A percentile compares a stretch with the other conserved stretches of the same genome.
phyloP scores from a whole-genome alignment of 768 basidiomycete species.

The Suillus subalutaceus region DNA sequence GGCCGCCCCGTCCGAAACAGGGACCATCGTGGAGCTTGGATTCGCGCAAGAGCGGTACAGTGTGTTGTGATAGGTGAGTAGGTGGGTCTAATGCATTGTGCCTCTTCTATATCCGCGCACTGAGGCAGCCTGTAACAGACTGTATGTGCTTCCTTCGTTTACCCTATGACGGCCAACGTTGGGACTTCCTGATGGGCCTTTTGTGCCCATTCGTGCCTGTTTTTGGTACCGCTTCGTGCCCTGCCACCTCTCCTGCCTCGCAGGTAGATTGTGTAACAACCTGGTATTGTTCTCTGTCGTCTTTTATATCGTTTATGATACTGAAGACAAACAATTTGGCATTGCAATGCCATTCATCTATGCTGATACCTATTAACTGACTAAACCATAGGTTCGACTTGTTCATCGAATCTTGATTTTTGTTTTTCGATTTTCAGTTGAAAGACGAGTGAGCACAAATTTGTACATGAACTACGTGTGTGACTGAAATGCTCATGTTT shows the following conservation, averaged over 20 bases:
- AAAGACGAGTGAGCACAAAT: too few relatives aligned
- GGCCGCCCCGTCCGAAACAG: neutral
- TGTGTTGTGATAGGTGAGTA: neutral
- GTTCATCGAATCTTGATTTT: too few relatives aligned
- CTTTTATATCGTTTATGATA: too few relatives aligned
- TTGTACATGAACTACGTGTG: too few relatives aligned
- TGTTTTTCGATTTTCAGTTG: too few relatives aligned
- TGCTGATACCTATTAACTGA: too few relatives aligned
- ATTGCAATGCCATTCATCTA: too few relatives aligned
- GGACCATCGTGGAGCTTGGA: neutral
- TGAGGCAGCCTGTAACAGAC: neutral
- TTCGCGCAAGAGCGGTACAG: neutral
- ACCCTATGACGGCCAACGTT: neutral
- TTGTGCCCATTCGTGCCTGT: neutral
- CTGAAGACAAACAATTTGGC: too few relatives aligned
- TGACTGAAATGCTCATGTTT: too few relatives aligned
- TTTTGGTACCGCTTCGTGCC: neutral
- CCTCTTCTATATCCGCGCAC: neutral
- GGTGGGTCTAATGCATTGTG: neutral
- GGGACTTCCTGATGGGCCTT: neutral
- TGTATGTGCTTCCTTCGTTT: neutral
- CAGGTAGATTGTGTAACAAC: conserved; percentile 18
- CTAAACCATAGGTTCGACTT: too few relatives aligned
- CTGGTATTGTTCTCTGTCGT: too few relatives aligned
- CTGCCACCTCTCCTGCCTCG: conserved; percentile 48